These are phyloP conservation scores for Chlorella sp. DNA, from an alignment of 139 green algal genomes.

Conservation along the genomic window DNA sequence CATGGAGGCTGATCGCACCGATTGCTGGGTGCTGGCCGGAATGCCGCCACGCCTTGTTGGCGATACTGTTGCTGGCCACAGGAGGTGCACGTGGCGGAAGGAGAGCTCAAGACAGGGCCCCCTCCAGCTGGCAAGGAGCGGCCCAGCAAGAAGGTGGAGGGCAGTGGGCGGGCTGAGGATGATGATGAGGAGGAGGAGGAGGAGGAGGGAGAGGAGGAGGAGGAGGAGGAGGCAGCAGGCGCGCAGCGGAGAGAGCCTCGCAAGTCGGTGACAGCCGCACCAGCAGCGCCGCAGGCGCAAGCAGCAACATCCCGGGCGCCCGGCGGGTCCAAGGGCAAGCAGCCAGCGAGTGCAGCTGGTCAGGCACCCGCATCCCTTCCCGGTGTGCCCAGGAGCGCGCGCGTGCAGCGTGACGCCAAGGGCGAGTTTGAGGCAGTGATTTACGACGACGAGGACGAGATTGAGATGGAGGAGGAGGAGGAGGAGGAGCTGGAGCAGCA, in stretches of 20 bases:
- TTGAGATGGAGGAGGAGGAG: conserved; percentile 16
- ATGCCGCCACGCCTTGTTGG: no score
- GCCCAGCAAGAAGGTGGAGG: no score
- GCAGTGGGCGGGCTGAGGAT: no score
- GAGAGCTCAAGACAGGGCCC: conserved; percentile 21
- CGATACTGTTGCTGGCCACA: background rate
- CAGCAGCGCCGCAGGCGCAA: background rate
- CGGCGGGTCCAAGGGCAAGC: background rate
- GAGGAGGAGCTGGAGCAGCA: background rate
- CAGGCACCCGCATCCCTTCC: background rate
- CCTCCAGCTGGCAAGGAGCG: conserved; percentile 4
- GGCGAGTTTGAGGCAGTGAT: conserved; percentile 2
- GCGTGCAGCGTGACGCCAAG: background rate
- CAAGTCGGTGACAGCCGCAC: no score
- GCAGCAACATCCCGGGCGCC: background rate
- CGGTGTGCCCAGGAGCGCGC: background rate
- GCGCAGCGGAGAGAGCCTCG: no score
- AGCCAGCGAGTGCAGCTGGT: background rate
- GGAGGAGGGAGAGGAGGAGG: no score
- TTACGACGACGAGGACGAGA: conserved; percentile 16
- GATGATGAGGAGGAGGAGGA: no score
- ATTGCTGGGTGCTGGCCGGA: no score
- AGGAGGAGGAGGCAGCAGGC: no score
- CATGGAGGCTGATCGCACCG: no score
- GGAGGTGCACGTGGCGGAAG: conserved; percentile 28